These are phyloP conservation scores for Fraxinus latifolia DNA, from an alignment of 305 asterid genomes.

Conservation along the genomic window DNA sequence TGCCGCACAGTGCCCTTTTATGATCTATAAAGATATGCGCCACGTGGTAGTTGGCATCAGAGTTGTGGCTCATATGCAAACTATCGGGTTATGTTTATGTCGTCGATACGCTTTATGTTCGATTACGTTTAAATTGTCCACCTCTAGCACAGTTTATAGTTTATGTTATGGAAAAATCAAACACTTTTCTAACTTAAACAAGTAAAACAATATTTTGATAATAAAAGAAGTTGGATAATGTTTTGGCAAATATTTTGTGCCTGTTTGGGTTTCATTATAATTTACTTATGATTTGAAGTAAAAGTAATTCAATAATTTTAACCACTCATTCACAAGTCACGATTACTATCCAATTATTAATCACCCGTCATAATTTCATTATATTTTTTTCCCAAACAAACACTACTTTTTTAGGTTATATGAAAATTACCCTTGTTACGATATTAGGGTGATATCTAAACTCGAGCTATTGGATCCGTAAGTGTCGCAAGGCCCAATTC, in stretches of 20 bases:
- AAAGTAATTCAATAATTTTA: no score
- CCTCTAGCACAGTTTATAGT: no score
- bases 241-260: background rate
- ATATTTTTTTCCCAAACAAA: background rate
- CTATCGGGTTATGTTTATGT: background rate
- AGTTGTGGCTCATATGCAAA: background rate
- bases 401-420: background rate
- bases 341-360: background rate
- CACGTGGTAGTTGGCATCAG: background rate
- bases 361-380: background rate
- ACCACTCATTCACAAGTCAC: background rate
- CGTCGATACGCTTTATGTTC: background rate
- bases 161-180: background rate
- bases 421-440: background rate
- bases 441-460: background rate
- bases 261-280: background rate
- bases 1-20: background rate
- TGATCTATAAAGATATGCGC: no score
- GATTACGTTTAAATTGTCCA: no score
- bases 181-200: background rate
- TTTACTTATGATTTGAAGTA: background rate
- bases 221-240: background rate
- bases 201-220: background rate
- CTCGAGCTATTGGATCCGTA: background rate
- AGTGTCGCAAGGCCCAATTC: background rate